Conservation (phyloP, 257 asterid genomes). For the Ophiorrhiza pumila region DNA sequence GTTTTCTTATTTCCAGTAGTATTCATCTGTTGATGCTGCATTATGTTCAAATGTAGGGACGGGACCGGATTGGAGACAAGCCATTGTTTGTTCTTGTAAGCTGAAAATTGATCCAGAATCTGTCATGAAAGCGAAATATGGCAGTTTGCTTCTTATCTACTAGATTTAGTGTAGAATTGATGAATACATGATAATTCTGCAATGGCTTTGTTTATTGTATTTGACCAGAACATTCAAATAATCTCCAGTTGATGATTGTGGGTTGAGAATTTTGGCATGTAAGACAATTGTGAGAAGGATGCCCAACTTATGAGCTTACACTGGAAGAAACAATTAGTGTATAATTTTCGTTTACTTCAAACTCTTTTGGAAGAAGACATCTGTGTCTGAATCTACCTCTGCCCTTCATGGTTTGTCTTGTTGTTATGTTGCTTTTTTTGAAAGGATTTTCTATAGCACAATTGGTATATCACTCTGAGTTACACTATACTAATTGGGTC, state of each 20-base stretch:
- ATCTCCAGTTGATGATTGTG: conserved; percentile 7
- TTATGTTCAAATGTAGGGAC: conserved; percentile 50
- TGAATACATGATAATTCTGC: not conserved
- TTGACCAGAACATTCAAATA: conserved; percentile 14
- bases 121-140: not conserved
- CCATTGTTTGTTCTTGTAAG: conserved; percentile 74
- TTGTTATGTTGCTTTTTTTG: not conserved
- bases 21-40: conserved; percentile 1
- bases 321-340: not conserved
- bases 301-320: not conserved
- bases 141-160: conserved; percentile 7
- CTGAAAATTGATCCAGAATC: conserved; percentile 24
- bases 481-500: too few relatives aligned
- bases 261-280: conserved; percentile 5
- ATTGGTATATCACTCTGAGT: too few relatives aligned
- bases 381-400: too few relatives aligned
- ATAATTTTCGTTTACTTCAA: not conserved
- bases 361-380: not conserved
- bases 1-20: not conserved
- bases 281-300: not conserved
- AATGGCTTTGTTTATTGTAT: not conserved
- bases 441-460: too few relatives aligned
- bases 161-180: not conserved
- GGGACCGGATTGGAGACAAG: conserved; percentile 63
- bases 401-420: not conserved